Evolutionary conservation across 2,329 filamentous ascomycete genomes (phyloP).

Genomic region (Sphaceloma murrayae): DNA sequence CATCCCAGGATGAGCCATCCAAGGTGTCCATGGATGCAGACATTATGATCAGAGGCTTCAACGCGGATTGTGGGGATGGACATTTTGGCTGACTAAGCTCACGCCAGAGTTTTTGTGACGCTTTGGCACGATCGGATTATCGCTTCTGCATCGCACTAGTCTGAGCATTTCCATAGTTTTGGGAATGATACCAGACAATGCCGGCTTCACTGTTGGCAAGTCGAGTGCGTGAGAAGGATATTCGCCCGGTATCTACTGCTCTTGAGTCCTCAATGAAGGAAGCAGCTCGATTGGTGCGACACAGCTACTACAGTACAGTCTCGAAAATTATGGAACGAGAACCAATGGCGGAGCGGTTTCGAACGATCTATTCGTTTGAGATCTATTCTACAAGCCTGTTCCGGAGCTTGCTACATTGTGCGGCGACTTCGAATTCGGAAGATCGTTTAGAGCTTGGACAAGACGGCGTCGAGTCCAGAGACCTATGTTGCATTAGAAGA

Average conservation of each 20-base stretch:
- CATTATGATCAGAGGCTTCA: too few species aligned
- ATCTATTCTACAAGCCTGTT: too few species aligned
- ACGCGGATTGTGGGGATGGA: constrained; percentile 7
- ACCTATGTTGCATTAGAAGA: too few species aligned
- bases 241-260: constrained; percentile 45
- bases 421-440: too few species aligned
- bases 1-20: constrained; percentile 43
- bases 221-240: constrained; percentile 36
- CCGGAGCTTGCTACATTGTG: too few species aligned
- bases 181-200: constrained; percentile 17
- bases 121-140: constrained; percentile 10
- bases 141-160: constrained; percentile 27
- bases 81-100: constrained; percentile 16
- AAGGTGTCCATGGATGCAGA: constrained; percentile 39
- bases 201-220: constrained; percentile 38
- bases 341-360: too few species aligned
- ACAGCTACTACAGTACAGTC: constrained; percentile 26
- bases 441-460: constrained; percentile 38
- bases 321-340: too few species aligned
- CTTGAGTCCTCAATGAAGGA: constrained; percentile 38
- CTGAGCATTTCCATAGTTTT: constrained; percentile 26
- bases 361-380: too few species aligned
- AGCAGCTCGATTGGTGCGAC: constrained; percentile 43
- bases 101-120: constrained; percentile 1
- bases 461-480: constrained; percentile 39